These are phyloP conservation scores for Cantharellus cinnabarinus DNA, from an alignment of 768 basidiomycete species.

Conservation along the genomic window DNA sequence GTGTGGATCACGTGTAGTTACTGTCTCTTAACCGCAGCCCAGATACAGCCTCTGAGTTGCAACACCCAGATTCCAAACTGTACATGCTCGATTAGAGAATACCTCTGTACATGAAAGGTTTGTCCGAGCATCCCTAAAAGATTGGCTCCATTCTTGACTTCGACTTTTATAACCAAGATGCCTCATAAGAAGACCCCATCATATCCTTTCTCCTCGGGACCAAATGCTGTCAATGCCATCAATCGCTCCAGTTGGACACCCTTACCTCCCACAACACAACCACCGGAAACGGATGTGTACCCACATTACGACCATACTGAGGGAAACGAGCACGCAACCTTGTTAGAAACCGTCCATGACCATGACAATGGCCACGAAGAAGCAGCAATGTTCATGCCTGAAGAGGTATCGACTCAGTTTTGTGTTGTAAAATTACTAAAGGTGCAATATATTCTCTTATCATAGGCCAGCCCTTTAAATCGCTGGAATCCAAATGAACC, in stretches of 20 bases:
- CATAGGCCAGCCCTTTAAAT: too few relatives aligned
- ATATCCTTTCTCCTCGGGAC: not conserved
- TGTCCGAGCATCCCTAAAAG: too few relatives aligned
- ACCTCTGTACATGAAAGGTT: too few relatives aligned
- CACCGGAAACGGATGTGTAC: not conserved
- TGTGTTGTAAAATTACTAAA: not conserved
- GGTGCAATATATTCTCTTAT: not conserved
- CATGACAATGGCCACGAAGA: not conserved
- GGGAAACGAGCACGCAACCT: not conserved
- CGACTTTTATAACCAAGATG: not conserved
- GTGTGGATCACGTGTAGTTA: too few relatives aligned
- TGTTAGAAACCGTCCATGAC: not conserved
- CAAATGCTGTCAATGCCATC: not conserved
- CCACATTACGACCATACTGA: not conserved
- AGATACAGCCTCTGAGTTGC: too few relatives aligned
- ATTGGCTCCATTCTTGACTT: too few relatives aligned
- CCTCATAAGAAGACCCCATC: not conserved
- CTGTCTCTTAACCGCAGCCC: too few relatives aligned
- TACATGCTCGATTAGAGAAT: too few relatives aligned
- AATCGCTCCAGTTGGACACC: not conserved
- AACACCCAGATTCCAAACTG: too few relatives aligned
- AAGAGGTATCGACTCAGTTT: not conserved
- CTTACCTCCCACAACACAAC: not conserved
- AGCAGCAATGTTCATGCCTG: not conserved
- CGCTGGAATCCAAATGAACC: too few relatives aligned